Percentiles rank a stretch among this genome's conserved stretches.
Evolutionary conservation across 1,284 basidiomycete genomes (phyloP).

Genomic region (Erythrobasidium hasegawianum): DNA sequence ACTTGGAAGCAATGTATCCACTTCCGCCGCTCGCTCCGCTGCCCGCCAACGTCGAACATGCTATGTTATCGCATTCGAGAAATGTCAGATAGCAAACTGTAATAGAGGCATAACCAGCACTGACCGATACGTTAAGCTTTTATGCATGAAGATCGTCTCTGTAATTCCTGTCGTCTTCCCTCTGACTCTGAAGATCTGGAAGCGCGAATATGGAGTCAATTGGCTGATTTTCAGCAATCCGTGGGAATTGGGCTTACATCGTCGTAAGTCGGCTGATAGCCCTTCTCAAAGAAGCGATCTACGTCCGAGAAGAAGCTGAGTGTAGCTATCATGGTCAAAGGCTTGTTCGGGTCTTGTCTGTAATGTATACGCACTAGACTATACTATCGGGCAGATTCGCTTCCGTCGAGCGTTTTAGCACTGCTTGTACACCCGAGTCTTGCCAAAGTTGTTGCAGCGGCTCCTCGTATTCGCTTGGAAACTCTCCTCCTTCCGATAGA

Average conservation of each 20-base stretch:
- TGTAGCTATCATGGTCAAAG: no score
- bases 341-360: no score
- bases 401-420: slow-evolving; percentile 72
- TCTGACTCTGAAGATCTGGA: slow-evolving; percentile 68
- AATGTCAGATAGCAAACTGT: not conserved
- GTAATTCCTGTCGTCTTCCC: slow-evolving; percentile 89
- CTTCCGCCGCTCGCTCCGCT: slow-evolving; percentile 80
- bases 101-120: no score
- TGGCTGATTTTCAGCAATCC: slow-evolving; percentile 55
- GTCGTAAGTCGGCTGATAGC: slow-evolving; percentile 69
- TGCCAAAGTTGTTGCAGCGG: slow-evolving; percentile 72
- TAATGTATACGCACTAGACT: slow-evolving; percentile 56
- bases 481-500: slow-evolving; percentile 72
- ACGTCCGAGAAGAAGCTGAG: slow-evolving; percentile 67
- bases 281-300: slow-evolving; percentile 28
- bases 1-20: slow-evolving; percentile 53
- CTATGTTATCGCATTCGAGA: slow-evolving; percentile 3
- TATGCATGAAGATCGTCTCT: slow-evolving; percentile 73
- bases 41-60: slow-evolving; percentile 86
- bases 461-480: slow-evolving; percentile 62
- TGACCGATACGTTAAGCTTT: slow-evolving; percentile 41
- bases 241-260: slow-evolving; percentile 40
- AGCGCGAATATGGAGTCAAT: slow-evolving; percentile 10
- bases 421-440: slow-evolving; percentile 69
- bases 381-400: slow-evolving; percentile 78